Evolutionary conservation across 1,284 basidiomycete genomes (phyloP).

Genomic region (Peniophora sp.): DNA sequence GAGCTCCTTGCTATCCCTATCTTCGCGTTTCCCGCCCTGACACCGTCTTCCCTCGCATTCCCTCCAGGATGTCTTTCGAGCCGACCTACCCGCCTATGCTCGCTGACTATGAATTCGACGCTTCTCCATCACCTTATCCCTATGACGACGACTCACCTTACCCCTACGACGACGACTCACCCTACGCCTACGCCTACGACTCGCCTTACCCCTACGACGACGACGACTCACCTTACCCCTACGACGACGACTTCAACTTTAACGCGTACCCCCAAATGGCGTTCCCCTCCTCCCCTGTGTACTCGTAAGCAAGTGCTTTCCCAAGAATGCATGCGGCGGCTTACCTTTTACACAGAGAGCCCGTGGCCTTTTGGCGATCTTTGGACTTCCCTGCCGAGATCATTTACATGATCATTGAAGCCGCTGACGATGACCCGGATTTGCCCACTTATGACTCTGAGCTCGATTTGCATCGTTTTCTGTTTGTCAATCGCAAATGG

Average conservation of each 20-base stretch:
- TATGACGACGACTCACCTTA: too few relatives aligned
- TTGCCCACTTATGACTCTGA: neutral
- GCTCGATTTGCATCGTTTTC: neutral
- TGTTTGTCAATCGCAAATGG: conserved; percentile 4
- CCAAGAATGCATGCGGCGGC: neutral
- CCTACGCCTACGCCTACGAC: too few relatives aligned
- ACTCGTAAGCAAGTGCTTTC: neutral
- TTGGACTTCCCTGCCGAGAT: neutral
- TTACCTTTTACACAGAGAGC: neutral
- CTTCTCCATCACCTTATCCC: too few relatives aligned
- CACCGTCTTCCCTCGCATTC: too few relatives aligned
- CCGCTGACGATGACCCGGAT: neutral
- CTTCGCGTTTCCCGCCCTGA: too few relatives aligned
- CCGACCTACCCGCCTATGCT: too few relatives aligned
- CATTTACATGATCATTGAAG: neutral
- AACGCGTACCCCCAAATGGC: neutral
- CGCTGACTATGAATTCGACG: too few relatives aligned
- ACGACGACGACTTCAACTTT: neutral
- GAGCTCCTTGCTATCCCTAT: too few relatives aligned
- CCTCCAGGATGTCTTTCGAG: too few relatives aligned
- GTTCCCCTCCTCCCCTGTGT: neutral
- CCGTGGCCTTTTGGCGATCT: neutral
- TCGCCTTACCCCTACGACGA: too few relatives aligned
- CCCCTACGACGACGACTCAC: too few relatives aligned
- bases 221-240: neutral